Conservation (phyloP, 176 grass and related monocot genomes). For the Ensete glaucum region DNA sequence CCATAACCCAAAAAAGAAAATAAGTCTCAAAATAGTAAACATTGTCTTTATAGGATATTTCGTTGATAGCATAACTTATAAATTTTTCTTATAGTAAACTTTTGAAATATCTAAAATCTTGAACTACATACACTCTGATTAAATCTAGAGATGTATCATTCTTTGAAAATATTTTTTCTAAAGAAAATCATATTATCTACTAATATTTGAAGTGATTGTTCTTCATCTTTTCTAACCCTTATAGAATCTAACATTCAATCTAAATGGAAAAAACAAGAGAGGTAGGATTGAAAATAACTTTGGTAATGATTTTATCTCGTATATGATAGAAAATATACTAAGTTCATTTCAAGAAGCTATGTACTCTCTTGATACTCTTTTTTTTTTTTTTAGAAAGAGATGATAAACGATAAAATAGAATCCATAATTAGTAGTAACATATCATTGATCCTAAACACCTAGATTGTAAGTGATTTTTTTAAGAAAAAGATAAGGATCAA, state of each 20-base stretch:
- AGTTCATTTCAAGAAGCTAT: neutral
- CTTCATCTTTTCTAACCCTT: neutral
- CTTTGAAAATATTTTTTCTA: slow-evolving; percentile 1
- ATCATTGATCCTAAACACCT: neutral
- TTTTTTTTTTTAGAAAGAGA: neutral
- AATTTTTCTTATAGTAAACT: neutral
- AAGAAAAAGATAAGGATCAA: neutral
- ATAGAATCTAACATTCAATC: neutral
- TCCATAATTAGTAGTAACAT: neutral
- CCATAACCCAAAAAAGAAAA: neutral
- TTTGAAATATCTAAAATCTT: neutral
- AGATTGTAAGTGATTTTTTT: neutral
- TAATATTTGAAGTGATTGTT: neutral
- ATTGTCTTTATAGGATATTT: neutral
- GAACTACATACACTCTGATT: neutral
- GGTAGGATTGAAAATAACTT: neutral
- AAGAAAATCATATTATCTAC: neutral
- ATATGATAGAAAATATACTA: neutral
- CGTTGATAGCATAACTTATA: neutral
- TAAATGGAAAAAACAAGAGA: neutral
- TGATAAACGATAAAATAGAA: neutral
- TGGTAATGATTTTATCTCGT: neutral
- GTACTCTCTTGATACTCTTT: too few species aligned
- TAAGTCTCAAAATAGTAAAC: neutral
- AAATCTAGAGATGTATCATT: neutral